Conservation (phyloP, 768 basidiomycete genomes). For the Collybiopsis confluens region DNA sequence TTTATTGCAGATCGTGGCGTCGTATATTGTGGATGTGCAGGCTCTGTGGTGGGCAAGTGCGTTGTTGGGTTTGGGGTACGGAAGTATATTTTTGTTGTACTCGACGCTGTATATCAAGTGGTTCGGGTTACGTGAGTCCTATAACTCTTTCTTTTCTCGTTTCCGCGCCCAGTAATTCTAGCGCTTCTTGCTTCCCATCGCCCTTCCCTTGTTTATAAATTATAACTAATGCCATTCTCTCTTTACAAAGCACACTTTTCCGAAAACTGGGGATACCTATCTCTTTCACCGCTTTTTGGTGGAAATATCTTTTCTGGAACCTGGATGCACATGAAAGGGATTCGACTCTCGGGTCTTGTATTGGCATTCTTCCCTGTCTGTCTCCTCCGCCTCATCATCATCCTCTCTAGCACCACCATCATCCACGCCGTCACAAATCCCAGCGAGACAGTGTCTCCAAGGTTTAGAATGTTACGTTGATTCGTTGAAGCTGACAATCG, state of each 20-base stretch:
- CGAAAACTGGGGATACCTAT: slow-evolving; percentile 83
- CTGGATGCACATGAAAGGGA: slow-evolving; percentile 75
- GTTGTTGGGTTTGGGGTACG: slow-evolving; percentile 64
- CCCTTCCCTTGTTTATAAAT: too few relatives aligned
- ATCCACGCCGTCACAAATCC: too few relatives aligned
- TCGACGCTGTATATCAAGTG: slow-evolving; percentile 79
- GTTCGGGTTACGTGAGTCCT: slow-evolving; percentile 76
- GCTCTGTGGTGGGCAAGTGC: slow-evolving; percentile 61
- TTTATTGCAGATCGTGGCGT: slow-evolving; percentile 62
- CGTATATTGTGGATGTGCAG: slow-evolving; percentile 51
- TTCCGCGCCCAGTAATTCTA: too few relatives aligned
- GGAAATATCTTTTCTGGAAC: slow-evolving; percentile 80
- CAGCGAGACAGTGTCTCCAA: slow-evolving; percentile 44
- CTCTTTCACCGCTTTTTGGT: slow-evolving; percentile 68
- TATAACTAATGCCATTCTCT: too few relatives aligned
- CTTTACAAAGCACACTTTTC: slow-evolving; percentile 59
- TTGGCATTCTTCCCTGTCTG: neutral
- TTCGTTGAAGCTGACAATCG: slow-evolving; percentile 49
- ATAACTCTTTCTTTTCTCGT: neutral
- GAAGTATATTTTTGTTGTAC: slow-evolving; percentile 63
- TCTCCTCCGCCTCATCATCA: neutral
- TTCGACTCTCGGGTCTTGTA: too few relatives aligned
- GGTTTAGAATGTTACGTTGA: slow-evolving; percentile 58
- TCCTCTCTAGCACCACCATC: too few relatives aligned
- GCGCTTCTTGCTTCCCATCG: too few relatives aligned